Conservation (phyloP, 495 filamentous ascomycete species). For the Penicillium subrubescens region DNA sequence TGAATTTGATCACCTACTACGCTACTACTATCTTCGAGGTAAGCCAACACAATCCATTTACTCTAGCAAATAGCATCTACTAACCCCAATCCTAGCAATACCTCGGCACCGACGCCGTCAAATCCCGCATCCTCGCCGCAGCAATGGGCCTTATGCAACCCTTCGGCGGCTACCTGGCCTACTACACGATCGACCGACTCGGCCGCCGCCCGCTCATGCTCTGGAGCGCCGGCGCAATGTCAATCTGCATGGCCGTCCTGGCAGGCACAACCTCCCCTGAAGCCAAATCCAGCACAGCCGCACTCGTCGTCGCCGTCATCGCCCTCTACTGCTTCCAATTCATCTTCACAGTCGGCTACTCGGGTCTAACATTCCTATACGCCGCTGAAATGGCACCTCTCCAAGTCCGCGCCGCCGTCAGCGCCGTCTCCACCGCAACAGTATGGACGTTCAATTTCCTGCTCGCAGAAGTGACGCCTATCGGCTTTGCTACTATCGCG, state of each 20-base stretch:
- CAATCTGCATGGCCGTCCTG: conserved; percentile 60
- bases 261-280: conserved; percentile 48
- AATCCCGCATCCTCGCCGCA: conserved; percentile 78
- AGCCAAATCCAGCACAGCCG: conserved; percentile 29
- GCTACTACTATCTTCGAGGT: conserved; percentile 20
- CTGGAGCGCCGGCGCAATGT: conserved; percentile 54
- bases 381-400: conserved; percentile 68
- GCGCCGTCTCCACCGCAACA: conserved; percentile 61
- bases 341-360: conserved; percentile 57
- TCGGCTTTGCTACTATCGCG: conserved; percentile 46
- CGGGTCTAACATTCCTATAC: conserved; percentile 67
- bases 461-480: conserved; percentile 46
- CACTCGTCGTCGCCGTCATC: conserved; percentile 44
- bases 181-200: conserved; percentile 76
- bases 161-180: conserved; percentile 71
- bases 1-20: conserved; percentile 29
- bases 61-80: conserved; percentile 5
- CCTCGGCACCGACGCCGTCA: conserved; percentile 65
- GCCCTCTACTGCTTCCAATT: conserved; percentile 46
- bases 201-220: conserved; percentile 71
- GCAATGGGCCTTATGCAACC: conserved; percentile 76
- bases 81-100: conserved; percentile 51
- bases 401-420: conserved; percentile 65
- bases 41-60: not conserved
- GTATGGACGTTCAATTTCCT: conserved; percentile 63